Conservation (phyloP, 2,329 filamentous ascomycete species). For the Penicillium olsonii region DNA sequence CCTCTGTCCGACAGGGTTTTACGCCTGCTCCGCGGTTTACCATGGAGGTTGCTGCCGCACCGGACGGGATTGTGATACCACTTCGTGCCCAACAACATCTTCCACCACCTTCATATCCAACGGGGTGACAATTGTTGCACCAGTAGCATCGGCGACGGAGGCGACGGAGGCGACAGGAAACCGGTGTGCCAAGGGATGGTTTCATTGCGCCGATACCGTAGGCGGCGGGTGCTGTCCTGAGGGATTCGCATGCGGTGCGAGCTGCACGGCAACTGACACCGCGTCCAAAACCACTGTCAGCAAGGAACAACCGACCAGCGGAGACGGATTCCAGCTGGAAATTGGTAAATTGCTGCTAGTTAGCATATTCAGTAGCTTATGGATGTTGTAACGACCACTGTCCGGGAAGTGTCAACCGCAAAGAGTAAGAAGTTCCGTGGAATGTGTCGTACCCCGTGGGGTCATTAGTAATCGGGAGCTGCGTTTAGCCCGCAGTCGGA, state of each 20-base stretch:
- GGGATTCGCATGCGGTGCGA: constrained; percentile 73
- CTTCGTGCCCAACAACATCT: constrained; percentile 70
- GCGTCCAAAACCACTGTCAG: constrained; percentile 56
- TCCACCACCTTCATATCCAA: constrained; percentile 66
- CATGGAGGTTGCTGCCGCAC: constrained; percentile 85
- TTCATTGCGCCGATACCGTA: constrained; percentile 63
- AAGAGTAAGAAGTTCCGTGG: neutral
- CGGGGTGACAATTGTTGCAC: constrained; percentile 71
- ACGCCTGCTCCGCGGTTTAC: constrained; percentile 81
- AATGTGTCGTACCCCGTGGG: constrained; percentile 10
- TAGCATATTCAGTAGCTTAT: constrained; percentile 11
- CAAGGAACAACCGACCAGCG: constrained; percentile 34
- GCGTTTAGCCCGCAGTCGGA: constrained; percentile 8
- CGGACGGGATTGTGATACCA: constrained; percentile 78
- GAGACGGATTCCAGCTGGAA: neutral
- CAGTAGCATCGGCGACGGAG: constrained; percentile 46
- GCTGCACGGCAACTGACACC: constrained; percentile 62
- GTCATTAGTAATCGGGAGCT: constrained; percentile 14
- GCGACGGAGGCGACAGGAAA: constrained; percentile 33
- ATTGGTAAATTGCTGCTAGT: neutral
- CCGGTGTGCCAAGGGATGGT: constrained; percentile 78
- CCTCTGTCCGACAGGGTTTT: constrained; percentile 84
- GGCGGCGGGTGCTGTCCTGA: constrained; percentile 82
- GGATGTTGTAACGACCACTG: neutral
- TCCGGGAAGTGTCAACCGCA: neutral